Conservation (phyloP, 1,284 basidiomycete species). For the Caloboletus inedulis region DNA sequence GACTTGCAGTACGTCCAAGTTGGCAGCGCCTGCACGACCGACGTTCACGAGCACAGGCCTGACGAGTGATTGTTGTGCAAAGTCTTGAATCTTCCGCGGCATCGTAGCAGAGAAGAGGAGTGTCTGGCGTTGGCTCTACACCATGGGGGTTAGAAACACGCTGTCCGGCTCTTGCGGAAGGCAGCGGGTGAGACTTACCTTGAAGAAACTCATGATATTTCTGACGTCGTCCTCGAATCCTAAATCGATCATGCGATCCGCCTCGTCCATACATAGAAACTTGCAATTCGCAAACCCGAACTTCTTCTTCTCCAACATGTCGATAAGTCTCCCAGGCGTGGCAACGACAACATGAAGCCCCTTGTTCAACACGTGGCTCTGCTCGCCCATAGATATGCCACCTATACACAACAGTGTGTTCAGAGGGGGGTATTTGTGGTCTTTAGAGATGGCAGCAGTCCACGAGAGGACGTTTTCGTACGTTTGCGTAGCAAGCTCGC, state of each 20-base stretch:
- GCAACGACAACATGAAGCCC: conserved; percentile 97
- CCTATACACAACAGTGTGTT: conserved; percentile 93
- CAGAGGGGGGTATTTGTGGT: conserved; percentile 79
- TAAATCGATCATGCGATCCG: conserved; percentile 98
- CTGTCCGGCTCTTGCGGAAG: background rate
- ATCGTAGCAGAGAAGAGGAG: conserved; percentile 98
- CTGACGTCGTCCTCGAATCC: conserved; percentile 99
- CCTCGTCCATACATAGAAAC: conserved; percentile 98
- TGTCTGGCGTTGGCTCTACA: conserved; percentile 88
- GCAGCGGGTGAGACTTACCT: conserved; percentile 45
- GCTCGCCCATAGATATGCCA: conserved; percentile 97
- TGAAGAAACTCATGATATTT: conserved; percentile 98
- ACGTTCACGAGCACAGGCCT: conserved; percentile 95
- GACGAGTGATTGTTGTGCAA: conserved; percentile 93
- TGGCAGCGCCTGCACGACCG: conserved; percentile 96
- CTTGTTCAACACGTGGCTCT: conserved; percentile 83
- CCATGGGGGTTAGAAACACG: conserved; percentile 6
- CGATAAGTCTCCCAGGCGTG: conserved; percentile 92
- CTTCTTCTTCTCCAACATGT: conserved; percentile 93
- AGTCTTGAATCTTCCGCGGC: conserved; percentile 98
- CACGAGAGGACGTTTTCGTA: conserved; percentile 91
- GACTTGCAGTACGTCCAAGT: conserved; percentile 94
- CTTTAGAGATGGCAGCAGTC: conserved; percentile 78
- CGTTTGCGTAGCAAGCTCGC: conserved; percentile 93
- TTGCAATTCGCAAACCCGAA: conserved; percentile 92